These are phyloP conservation scores for Penicillium alfredii DNA, from an alignment of 495 filamentous ascomycete species.

Conservation along the genomic window DNA sequence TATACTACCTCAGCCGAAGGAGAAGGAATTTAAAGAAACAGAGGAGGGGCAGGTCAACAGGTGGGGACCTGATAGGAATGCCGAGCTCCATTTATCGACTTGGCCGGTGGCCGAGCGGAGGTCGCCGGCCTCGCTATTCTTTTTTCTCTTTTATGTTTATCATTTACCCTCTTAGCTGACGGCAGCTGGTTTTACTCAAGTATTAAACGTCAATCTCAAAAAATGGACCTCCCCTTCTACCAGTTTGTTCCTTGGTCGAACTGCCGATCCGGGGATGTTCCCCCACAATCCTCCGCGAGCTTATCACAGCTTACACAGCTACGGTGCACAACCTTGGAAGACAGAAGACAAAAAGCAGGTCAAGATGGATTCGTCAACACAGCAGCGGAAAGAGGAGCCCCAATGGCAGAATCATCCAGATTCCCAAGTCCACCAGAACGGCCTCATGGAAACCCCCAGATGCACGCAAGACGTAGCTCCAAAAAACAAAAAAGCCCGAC, in stretches of 20 bases:
- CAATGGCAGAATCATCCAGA: constrained; percentile 14
- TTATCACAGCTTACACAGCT: no score
- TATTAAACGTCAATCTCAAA: no score
- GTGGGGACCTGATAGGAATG: constrained; percentile 20
- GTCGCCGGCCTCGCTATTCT: constrained; percentile 13
- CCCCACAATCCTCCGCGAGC: no score
- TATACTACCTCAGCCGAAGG: no score
- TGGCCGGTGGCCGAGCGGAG: constrained; percentile 17
- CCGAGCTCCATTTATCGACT: constrained; percentile 13
- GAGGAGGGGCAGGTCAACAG: constrained; percentile 3
- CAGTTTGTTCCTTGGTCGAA: no score
- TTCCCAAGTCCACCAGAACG: constrained; percentile 12
- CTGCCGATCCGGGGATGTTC: no score
- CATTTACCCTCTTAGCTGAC: no score
- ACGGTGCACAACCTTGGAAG: constrained; percentile 2
- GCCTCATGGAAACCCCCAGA: constrained; percentile 13
- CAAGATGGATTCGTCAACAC: constrained; percentile 27
- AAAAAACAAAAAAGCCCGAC: constrained; percentile 24
- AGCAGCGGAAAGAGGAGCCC: constrained; percentile 20
- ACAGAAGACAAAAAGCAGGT: constrained; percentile 8
- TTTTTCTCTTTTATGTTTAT: no score
- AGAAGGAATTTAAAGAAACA: constrained; percentile 13
- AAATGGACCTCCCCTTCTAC: no score
- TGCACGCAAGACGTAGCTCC: constrained; percentile 22
- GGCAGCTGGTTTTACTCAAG: no score